A percentile compares a stretch with the other conserved stretches of the same genome.
These are phyloP conservation scores for Trametes hirsuta DNA, from an alignment of 1,284 basidiomycete genomes.

Conservation along the genomic window DNA sequence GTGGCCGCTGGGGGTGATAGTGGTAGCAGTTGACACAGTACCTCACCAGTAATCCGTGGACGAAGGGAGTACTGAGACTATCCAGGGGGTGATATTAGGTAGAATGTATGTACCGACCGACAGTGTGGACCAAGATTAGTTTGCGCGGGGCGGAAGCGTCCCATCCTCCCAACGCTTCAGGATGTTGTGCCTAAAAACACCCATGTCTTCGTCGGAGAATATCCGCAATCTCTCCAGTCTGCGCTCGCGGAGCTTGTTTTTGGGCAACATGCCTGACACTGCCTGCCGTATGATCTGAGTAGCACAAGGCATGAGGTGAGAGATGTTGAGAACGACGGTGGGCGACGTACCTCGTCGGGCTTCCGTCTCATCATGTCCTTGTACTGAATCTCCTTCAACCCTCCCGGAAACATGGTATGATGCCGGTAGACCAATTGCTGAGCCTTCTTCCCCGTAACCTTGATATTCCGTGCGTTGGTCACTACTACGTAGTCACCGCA, in stretches of 20 bases:
- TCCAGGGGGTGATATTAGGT: slow-evolving; percentile 10
- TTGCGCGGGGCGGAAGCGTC: slow-evolving; percentile 43
- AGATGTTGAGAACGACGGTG: background rate
- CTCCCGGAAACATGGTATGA: slow-evolving; percentile 94
- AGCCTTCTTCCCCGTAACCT: slow-evolving; percentile 89
- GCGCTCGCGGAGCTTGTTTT: slow-evolving; percentile 90
- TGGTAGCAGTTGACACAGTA: slow-evolving; percentile 1
- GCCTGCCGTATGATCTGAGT: slow-evolving; percentile 90
- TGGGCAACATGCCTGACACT: slow-evolving; percentile 95
- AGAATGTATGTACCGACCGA: slow-evolving; percentile 11
- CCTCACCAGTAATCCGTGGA: background rate
- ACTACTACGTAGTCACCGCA: slow-evolving; percentile 98
- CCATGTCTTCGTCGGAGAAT: slow-evolving; percentile 77
- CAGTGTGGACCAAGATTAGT: slow-evolving; percentile 1
- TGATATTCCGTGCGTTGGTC: slow-evolving; percentile 85
- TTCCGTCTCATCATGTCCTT: slow-evolving; percentile 81
- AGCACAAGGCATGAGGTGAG: background rate
- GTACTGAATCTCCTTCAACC: slow-evolving; percentile 89
- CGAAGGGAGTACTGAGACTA: no score
- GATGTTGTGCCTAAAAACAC: slow-evolving; percentile 68
- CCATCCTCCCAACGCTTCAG: slow-evolving; percentile 79
- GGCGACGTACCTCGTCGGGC: slow-evolving; percentile 83
- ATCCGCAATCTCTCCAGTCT: slow-evolving; percentile 86
- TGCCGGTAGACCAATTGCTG: slow-evolving; percentile 88
- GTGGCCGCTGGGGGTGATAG: slow-evolving; percentile 1